Evolutionary conservation across 805 yeast species (phyloP).

Genomic region (Ascoidea rubescens): DNA sequence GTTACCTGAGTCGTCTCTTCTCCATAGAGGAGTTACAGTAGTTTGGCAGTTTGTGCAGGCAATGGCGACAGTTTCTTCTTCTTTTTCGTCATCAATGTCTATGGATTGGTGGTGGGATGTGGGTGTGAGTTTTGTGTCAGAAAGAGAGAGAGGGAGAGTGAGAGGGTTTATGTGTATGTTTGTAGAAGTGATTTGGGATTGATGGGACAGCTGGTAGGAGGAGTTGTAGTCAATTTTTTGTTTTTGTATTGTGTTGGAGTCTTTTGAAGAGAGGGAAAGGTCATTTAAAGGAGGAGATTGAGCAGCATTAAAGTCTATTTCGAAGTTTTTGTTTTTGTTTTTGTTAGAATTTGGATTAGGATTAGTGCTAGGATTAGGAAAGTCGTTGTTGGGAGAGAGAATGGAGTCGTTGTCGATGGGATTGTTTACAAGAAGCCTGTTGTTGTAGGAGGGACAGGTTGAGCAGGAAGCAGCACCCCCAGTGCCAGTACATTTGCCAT

Average conservation of each 20-base stretch:
- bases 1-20: constrained; percentile 69
- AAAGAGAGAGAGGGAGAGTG: constrained; percentile 1
- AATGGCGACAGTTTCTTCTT: constrained; percentile 37
- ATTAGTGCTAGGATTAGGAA: not conserved
- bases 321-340: constrained; percentile 1
- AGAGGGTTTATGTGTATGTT: not conserved
- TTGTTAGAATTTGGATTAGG: not conserved
- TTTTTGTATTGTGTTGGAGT: not conserved
- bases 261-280: no score
- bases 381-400: not conserved
- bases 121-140: not conserved
- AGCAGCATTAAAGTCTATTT: not conserved
- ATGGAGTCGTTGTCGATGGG: constrained; percentile 1
- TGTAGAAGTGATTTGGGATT: not conserved
- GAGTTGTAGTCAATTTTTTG: not conserved
- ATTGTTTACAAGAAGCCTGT: constrained; percentile 33
- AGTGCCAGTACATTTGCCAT: constrained; percentile 67
- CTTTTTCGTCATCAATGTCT: constrained; percentile 13
- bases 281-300: not conserved
- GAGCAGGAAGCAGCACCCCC: constrained; percentile 73
- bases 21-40: constrained; percentile 79
- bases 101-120: no score
- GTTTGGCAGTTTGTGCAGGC: constrained; percentile 79
- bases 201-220: not conserved
- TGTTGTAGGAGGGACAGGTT: constrained; percentile 76